Evolutionary conservation across 495 filamentous ascomycete species (phyloP).

Genomic region (Cudoniella acicularis): DNA sequence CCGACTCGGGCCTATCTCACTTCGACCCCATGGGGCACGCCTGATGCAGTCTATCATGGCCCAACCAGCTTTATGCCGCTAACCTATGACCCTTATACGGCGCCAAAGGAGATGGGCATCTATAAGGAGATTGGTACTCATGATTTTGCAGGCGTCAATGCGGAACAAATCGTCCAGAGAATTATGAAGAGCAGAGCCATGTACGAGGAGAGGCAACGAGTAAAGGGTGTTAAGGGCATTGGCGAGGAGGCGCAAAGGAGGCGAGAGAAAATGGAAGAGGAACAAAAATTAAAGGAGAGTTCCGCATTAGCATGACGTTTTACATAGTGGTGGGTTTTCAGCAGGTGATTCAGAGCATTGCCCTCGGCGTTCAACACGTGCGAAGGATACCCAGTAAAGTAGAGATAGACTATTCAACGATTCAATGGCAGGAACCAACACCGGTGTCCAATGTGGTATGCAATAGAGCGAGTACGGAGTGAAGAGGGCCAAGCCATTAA

Average conservation of each 20-base stretch:
- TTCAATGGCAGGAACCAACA: too few species aligned
- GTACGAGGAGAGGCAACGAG: conserved; percentile 87
- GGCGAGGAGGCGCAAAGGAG: conserved; percentile 59
- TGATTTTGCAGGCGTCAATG: conserved; percentile 82
- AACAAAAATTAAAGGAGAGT: conserved; percentile 40
- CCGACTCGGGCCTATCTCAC: conserved; percentile 73
- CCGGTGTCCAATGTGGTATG: too few species aligned
- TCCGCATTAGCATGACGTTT: neutral
- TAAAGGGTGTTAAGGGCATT: conserved; percentile 78
- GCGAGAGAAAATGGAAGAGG: conserved; percentile 51
- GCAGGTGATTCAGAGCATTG: neutral
- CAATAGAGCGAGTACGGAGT: too few species aligned
- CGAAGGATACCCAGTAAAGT: neutral
- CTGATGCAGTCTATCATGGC: conserved; percentile 88
- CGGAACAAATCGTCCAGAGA: conserved; percentile 82
- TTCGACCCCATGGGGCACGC: conserved; percentile 68
- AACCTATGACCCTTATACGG: conserved; percentile 81
- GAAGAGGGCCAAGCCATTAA: too few species aligned
- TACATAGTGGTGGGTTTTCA: neutral
- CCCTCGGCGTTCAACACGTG: conserved; percentile 19
- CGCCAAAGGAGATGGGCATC: conserved; percentile 73
- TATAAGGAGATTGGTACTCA: conserved; percentile 71
- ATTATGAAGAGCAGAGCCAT: conserved; percentile 79
- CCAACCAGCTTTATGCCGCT: conserved; percentile 87
- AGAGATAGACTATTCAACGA: neutral